Percentiles rank a stretch among this genome's conserved stretches.
Conservation (phyloP, 139 green algal species). For the Tetraselmis chui region DNA sequence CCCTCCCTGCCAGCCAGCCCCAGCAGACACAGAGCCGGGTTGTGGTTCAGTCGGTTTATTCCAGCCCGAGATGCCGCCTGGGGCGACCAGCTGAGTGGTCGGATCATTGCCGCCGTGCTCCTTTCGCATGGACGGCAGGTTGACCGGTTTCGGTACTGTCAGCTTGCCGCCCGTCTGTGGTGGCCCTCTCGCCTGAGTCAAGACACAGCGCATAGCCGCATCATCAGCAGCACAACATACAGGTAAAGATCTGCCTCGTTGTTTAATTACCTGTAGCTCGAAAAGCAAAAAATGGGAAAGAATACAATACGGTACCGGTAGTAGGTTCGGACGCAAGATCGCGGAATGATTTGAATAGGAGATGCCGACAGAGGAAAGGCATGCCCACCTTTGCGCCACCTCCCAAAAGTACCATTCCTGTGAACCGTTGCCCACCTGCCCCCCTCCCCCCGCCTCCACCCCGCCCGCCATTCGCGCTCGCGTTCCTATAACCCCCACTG, state of each 20-base stretch:
- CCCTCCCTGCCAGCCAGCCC: constrained; percentile 7
- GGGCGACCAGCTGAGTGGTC: constrained; percentile 57
- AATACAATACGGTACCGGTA: no score
- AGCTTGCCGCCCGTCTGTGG: constrained; percentile 39
- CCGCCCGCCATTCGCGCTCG: neutral
- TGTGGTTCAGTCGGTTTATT: constrained; percentile 39
- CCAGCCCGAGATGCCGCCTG: constrained; percentile 37
- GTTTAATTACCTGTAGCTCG: no score
- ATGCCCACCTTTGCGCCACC: neutral
- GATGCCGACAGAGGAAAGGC: neutral
- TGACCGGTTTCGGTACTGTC: constrained; percentile 68
- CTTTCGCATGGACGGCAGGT: constrained; percentile 75
- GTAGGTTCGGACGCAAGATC: no score
- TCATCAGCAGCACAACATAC: no score
- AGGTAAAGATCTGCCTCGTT: no score
- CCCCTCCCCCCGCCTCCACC: neutral
- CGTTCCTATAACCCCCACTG: neutral
- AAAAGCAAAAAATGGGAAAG: no score
- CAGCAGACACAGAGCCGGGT: constrained; percentile 14
- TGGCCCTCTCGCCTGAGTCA: neutral
- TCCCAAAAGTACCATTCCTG: neutral
- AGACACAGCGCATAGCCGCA: no score
- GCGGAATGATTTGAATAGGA: neutral
- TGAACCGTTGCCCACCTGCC: neutral
- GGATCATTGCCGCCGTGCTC: constrained; percentile 72